A percentile compares a stretch with the other conserved stretches of the same genome.
These are phyloP conservation scores for Phytophthora rubi DNA, from an alignment of 352 stramenopile genomes.

Conservation along the genomic window DNA sequence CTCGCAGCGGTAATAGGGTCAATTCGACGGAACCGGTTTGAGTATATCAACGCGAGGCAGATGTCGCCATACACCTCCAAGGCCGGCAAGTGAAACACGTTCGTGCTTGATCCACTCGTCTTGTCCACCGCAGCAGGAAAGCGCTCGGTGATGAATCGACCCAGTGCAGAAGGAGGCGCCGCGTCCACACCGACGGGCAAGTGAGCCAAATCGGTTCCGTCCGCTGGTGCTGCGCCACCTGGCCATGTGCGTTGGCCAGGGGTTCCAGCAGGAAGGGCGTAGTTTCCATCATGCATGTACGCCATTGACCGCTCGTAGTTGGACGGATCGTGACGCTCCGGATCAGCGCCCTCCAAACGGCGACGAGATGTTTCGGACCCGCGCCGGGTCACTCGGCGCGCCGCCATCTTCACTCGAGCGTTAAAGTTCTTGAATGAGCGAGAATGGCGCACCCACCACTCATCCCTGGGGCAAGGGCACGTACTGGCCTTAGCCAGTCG, in stretches of 20 bases:
- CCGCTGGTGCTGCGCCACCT: neutral
- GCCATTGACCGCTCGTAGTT: no score
- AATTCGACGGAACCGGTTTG: neutral
- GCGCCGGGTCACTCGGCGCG: no score
- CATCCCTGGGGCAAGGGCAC: no score
- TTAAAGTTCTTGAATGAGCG: no score
- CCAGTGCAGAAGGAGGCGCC: neutral
- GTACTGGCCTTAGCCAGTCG: no score
- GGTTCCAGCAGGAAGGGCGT: neutral
- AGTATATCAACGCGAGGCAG: neutral
- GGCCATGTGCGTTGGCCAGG: neutral
- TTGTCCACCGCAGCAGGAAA: neutral
- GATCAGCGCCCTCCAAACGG: no score
- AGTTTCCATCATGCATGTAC: neutral
- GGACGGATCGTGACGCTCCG: no score
- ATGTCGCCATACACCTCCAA: neutral
- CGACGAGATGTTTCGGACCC: no score
- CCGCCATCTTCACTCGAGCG: no score
- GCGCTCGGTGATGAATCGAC: neutral
- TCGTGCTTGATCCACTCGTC: neutral
- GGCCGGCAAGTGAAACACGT: neutral
- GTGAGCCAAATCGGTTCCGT: neutral
- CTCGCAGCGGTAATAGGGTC: neutral
- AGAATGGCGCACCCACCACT: no score
- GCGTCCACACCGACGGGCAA: neutral